Conservation (phyloP, 768 basidiomycete genomes). For the Crassisporium funariophilum region DNA sequence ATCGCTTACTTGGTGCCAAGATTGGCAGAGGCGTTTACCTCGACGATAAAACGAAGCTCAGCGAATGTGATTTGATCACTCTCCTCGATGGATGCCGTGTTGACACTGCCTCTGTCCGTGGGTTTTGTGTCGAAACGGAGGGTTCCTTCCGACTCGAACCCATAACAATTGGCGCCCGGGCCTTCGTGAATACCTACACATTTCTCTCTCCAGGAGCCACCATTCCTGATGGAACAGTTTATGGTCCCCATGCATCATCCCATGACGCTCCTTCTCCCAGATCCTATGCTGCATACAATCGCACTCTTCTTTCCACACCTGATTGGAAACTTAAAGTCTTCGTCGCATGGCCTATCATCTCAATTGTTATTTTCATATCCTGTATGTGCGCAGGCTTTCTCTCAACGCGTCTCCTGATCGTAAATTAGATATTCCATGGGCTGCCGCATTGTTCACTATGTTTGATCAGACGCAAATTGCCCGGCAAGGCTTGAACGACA, state of each 20-base stretch:
- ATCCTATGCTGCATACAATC: constrained; percentile 41
- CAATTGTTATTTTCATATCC: constrained; percentile 33
- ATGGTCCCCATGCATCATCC: constrained; percentile 50
- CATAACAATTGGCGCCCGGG: constrained; percentile 39
- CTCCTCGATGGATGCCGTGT: constrained; percentile 46
- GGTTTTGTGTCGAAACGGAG: constrained; percentile 48
- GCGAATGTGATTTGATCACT: constrained; percentile 47
- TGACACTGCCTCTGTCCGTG: constrained; percentile 41
- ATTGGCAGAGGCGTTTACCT: constrained; percentile 44
- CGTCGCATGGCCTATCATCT: constrained; percentile 43
- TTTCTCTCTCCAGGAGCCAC: constrained; percentile 42
- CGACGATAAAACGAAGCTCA: constrained; percentile 39
- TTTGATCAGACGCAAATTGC: constrained; percentile 32
- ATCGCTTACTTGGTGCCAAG: constrained; percentile 45
- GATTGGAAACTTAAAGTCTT: constrained; percentile 33
- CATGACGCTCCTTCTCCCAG: constrained; percentile 39
- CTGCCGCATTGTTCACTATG: constrained; percentile 41
- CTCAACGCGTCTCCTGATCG: not conserved
- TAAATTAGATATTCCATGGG: constrained; percentile 44
- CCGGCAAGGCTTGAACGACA: constrained; percentile 27
- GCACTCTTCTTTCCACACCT: constrained; percentile 36
- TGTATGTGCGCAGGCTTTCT: constrained; percentile 24
- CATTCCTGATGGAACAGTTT: constrained; percentile 38
- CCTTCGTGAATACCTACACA: constrained; percentile 46
- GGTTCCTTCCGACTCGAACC: constrained; percentile 43